These are phyloP conservation scores for Aureobasidium pullulans DNA, from an alignment of 2,329 filamentous ascomycete genomes.

Conservation along the genomic window DNA sequence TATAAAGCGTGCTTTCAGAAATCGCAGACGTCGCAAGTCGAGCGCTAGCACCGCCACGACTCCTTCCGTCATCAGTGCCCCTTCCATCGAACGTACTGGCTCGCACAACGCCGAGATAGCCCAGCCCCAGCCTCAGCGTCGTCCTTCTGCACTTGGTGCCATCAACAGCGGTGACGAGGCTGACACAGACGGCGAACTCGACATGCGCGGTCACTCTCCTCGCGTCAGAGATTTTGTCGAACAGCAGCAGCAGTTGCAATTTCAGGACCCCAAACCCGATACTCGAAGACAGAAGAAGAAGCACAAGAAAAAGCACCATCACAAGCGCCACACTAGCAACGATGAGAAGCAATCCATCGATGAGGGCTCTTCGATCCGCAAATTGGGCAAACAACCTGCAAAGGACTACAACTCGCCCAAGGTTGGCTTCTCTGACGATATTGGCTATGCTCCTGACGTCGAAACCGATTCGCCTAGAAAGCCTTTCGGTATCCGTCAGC, in stretches of 20 bases:
- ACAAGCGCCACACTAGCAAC: constrained; percentile 26
- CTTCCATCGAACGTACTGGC: constrained; percentile 30
- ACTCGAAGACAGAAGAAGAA: constrained; percentile 37
- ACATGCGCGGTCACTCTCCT: constrained; percentile 26
- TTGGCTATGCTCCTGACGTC: constrained; percentile 20
- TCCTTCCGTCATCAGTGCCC: constrained; percentile 37
- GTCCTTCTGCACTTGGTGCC: constrained; percentile 30
- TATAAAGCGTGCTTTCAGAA: constrained; percentile 67
- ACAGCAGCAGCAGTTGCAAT: not conserved
- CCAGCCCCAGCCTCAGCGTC: constrained; percentile 24
- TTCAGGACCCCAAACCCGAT: constrained; percentile 24
- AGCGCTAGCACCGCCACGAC: constrained; percentile 63
- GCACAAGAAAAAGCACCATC: constrained; percentile 36
- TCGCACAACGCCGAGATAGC: not conserved
- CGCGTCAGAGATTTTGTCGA: constrained; percentile 42
- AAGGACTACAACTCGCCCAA: constrained; percentile 18
- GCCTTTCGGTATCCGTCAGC: constrained; percentile 45
- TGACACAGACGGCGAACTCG: constrained; percentile 40
- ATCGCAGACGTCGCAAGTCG: constrained; percentile 66
- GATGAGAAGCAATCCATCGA: constrained; percentile 22
- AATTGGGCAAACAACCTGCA: constrained; percentile 16
- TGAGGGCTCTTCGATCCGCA: constrained; percentile 13
- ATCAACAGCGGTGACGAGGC: constrained; percentile 49
- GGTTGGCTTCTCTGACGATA: constrained; percentile 35
- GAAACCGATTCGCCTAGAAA: constrained; percentile 12